Conservation (phyloP, 2,329 filamentous ascomycete species). For the Phyllosticta citribraziliensis region DNA sequence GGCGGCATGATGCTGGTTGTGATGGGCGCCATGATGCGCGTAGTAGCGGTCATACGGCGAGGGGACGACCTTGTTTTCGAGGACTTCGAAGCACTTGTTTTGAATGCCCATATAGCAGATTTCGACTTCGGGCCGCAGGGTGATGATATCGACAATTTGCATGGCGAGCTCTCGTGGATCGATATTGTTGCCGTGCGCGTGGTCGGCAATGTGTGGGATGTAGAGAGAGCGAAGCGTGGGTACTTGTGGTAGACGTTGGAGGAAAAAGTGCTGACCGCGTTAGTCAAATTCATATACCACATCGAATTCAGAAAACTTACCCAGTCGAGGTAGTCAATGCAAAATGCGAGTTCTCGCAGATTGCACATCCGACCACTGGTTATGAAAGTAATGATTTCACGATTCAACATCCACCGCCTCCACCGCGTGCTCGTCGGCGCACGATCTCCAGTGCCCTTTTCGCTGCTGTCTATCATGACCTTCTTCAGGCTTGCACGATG, state of each 20-base stretch:
- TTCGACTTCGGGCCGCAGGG: conserved; percentile 63
- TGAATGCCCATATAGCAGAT: conserved; percentile 68
- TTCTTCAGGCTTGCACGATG: conserved; percentile 63
- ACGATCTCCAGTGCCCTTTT: conserved; percentile 38
- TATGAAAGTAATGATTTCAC: conserved; percentile 61
- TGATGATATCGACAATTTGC: conserved; percentile 69
- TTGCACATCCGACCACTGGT: conserved; percentile 66
- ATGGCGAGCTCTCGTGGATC: conserved; percentile 62
- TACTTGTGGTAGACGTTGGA: conserved; percentile 62
- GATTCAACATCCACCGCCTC: conserved; percentile 60
- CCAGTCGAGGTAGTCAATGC: conserved; percentile 69
- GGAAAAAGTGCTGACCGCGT: conserved; percentile 57
- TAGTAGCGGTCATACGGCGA: conserved; percentile 20
- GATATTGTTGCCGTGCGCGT: conserved; percentile 44
- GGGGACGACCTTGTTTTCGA: conserved; percentile 51
- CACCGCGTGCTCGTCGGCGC: conserved; percentile 38
- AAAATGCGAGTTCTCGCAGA: conserved; percentile 61
- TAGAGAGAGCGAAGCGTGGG: conserved; percentile 62
- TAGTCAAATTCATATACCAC: not conserved
- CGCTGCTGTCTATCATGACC: conserved; percentile 62
- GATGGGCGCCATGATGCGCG: conserved; percentile 16
- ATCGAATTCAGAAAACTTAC: conserved; percentile 38
- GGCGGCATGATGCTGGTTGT: not conserved
- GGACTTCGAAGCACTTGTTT: conserved; percentile 72
- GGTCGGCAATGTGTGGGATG: conserved; percentile 57